Conservation (phyloP, 306 rosid species). For the Rosa lucieae region DNA sequence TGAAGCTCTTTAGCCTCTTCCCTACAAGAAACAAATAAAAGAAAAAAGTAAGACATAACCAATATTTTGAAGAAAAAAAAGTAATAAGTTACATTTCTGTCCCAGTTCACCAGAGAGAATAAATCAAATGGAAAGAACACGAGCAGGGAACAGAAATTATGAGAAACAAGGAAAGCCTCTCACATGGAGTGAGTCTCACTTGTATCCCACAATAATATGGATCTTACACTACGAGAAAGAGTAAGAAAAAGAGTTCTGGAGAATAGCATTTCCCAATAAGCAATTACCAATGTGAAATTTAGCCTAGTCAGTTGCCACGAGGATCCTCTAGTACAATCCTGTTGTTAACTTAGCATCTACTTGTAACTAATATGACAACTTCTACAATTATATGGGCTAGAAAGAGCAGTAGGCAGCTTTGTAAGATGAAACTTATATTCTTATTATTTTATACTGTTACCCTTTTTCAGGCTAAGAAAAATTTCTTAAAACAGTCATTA, state of each 20-base stretch:
- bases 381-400: not conserved
- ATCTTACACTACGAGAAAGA: not conserved
- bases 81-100: not conserved
- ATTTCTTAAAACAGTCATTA: not conserved
- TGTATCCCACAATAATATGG: constrained; percentile 5
- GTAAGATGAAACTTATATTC: not conserved
- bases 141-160: not conserved
- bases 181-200: not conserved
- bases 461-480: not conserved
- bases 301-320: not conserved
- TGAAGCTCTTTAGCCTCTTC: constrained; percentile 69
- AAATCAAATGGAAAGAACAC: not conserved
- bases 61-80: not conserved
- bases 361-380: not conserved
- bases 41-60: not conserved
- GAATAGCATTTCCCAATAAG: not conserved
- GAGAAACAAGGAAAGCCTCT: not conserved
- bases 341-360: not conserved
- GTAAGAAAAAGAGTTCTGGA: not conserved
- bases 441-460: not conserved
- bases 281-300: not conserved
- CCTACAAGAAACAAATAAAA: constrained; percentile 39
- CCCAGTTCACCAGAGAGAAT: not conserved
- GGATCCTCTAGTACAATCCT: not conserved
- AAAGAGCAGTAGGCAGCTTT: not conserved